Evolutionary conservation across 2,329 filamentous ascomycete species (phyloP).

Genomic region (Aspergillus fijiensis): DNA sequence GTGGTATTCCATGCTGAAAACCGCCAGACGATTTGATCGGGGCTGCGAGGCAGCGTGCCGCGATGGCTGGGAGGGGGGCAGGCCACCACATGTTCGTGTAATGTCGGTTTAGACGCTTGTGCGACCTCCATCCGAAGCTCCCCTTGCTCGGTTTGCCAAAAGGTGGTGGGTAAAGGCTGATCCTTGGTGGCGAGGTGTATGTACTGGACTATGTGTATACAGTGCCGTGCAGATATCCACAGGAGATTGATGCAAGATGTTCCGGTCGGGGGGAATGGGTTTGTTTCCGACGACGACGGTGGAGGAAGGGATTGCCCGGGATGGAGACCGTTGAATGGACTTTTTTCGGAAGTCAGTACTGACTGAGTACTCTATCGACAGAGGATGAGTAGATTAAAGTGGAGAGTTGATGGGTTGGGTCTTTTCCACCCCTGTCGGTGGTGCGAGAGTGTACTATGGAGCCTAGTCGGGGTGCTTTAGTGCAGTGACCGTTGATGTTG

Average conservation of each 20-base stretch:
- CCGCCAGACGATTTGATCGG: no score
- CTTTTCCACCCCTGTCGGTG: not conserved
- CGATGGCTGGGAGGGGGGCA: not conserved
- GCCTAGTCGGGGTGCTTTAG: not conserved
- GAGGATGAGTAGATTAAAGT: not conserved
- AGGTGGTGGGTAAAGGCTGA: not conserved
- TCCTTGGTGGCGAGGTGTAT: no score
- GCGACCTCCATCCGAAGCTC: not conserved
- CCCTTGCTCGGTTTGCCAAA: no score
- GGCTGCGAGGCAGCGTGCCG: not conserved
- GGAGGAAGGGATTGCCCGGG: no score
- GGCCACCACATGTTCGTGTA: conserved; percentile 10
- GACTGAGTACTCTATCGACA: no score
- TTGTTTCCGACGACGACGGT: no score
- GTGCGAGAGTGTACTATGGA: not conserved
- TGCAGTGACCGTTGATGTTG: not conserved
- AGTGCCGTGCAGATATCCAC: no score
- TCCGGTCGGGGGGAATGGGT: no score
- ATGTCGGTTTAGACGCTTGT: not conserved
- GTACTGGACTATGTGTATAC: no score
- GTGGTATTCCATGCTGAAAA: not conserved
- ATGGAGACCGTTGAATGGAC: not conserved
- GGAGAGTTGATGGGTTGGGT: not conserved
- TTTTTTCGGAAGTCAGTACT: not conserved
- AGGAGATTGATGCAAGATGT: no score